Evolutionary conservation across 352 stramenopile genomes (phyloP), one percentile per base, ranked within the genome.

Genomic region (Lagenidium giganteum): DNA sequence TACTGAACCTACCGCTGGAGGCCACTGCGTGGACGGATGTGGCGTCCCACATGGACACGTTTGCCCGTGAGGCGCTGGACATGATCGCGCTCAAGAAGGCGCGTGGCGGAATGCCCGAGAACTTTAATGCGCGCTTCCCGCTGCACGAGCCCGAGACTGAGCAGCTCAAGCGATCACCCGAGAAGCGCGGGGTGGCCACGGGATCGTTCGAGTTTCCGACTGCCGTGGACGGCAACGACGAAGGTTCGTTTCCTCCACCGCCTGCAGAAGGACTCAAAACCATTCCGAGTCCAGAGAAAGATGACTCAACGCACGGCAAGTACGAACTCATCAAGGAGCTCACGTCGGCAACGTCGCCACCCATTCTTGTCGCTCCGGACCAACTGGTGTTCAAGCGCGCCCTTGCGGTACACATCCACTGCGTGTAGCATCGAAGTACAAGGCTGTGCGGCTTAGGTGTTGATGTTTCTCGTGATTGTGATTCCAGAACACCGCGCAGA

Each of bases 371-470:
- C 21, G 70, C 70, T 5, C 72, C 72, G 3, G 70, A 85, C 7
- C 50, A 78, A 34, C 57, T 88, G 20, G 54, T 77, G 14, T 84
- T 88, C 47, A 86, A 88, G 38, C 72, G 67, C 25, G 68, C 68
- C 2, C 37, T 72, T 4, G 57, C 57, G 21, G 61, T 64, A 38
- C 9, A 53, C 22, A 13, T 21, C 7, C 3, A 46, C 31, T 29
- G 46, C 41, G n/a, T n/a, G n/a, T n/a, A n/a, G n/a, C n/a, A n/a
- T n/a, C n/a, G n/a, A n/a, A n/a, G n/a, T n/a, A n/a, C n/a, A n/a
- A n/a, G n/a, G n/a, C n/a, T n/a, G n/a, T n/a, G n/a, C n/a, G n/a
- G n/a, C n/a, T n/a, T n/a, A n/a, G n/a, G n/a, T n/a, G n/a, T n/a
- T n/a, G n/a, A n/a, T n/a, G n/a, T n/a, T n/a, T n/a, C n/a, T n/a